Conservation (phyloP, 805 yeast genomes). For the Ogataea salicorniae region DNA sequence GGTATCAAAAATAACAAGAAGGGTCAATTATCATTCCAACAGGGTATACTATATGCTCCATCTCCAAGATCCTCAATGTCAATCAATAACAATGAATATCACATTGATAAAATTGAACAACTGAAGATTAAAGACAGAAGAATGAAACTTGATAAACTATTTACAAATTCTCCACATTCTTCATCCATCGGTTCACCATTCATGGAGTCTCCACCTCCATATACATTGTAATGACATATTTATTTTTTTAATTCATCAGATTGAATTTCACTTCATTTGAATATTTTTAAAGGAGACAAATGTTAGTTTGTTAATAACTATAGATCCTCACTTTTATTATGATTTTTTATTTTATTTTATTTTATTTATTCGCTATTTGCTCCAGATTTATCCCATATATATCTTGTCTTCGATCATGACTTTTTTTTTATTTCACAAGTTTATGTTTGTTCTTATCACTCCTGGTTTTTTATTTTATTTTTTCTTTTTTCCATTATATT, state of each 20-base stretch:
- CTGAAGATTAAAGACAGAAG: conserved; percentile 22
- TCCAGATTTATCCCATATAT: too few species aligned
- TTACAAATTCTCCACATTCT: conserved; percentile 11
- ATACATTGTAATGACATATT: conserved; percentile 11
- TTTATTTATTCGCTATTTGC: too few species aligned
- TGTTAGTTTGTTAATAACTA: too few species aligned
- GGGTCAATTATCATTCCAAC: too few species aligned
- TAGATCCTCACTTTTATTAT: too few species aligned
- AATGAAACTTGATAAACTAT: conserved; percentile 23
- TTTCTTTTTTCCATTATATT: too few species aligned
- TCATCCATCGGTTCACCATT: conserved; percentile 5
- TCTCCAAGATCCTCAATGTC: not conserved
- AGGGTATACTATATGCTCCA: not conserved
- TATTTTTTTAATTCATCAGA: not conserved
- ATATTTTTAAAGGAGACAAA: too few species aligned
- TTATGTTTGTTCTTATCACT: too few species aligned
- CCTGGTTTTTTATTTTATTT: too few species aligned
- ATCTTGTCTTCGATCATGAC: too few species aligned
- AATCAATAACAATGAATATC: conserved; percentile 6
- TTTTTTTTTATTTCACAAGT: too few species aligned
- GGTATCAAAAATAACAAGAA: not conserved
- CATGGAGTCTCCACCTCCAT: conserved; percentile 23
- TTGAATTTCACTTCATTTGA: not conserved
- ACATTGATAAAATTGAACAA: conserved; percentile 23
- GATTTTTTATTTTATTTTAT: too few species aligned